Evolutionary conservation across 441 rosid species (phyloP), one percentile per base, ranked within the genome.

Genomic region (Cnidoscolus chayamansa): DNA sequence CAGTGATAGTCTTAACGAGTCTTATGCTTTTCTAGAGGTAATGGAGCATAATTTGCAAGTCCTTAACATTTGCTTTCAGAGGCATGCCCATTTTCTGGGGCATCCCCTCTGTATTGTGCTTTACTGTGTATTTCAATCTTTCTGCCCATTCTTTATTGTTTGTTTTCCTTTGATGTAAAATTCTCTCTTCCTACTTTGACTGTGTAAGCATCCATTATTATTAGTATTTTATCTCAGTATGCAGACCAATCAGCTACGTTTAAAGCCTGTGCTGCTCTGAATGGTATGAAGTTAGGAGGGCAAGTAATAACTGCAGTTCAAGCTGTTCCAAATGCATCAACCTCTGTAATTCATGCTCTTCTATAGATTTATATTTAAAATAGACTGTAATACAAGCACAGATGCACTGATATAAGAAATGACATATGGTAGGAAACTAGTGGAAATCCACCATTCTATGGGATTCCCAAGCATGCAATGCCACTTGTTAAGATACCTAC

Each of bases 201-300:
- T 63, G 47, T 76, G 20, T 57, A 43, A 63, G 49, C 37, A 35
- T 53, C 63, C 67, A 74, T 72, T 66, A 65, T 47, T n/a, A 9
- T 12, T 67, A 53, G 71, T 19, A n/a, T 71, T 71, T 54, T 19
- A 51, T 74, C 65, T 72, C 91, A 95, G 98, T 93, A 90, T 79
- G 83, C 81, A 50, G 99, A 95, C 73, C 86, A 84, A 64, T 84
- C 91, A 56, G 80, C 84, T 67, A 81, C 98, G 68, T 80, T 55
- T 77, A 95, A 82, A 87, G 98, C 98, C 63, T 90, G 97, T 81
- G 95, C 86, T 54, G 94, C 92, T 69, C 85, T 95, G 62, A 93
- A 90, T 82, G 98, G 99, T 65, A 85, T 93, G 93, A 93, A 89
- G 85, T 78, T 95, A 74, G 98, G 96, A 74, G 98, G 97, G 75